phyloP scores from a whole-genome alignment of 371 early-diverging fungal species.

The Apophysomyces sp. region DNA sequence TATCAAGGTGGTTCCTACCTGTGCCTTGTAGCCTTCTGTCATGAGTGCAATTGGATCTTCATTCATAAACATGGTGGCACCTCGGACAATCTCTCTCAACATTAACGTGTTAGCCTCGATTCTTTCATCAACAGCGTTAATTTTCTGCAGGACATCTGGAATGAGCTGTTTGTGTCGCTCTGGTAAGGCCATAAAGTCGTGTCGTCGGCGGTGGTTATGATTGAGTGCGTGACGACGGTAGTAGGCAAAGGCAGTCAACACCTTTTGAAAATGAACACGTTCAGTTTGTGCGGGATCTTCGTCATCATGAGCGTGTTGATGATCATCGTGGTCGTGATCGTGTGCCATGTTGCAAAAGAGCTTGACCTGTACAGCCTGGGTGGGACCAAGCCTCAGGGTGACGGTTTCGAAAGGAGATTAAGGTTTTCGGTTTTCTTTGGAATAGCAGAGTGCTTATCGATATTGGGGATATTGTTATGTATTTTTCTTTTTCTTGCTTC shows the following conservation, averaged over 20 bases:
- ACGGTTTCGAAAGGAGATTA: not conserved
- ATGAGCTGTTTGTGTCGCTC: constrained; percentile 67
- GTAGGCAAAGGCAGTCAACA: constrained; percentile 68
- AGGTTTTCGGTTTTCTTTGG: not conserved
- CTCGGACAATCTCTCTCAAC: constrained; percentile 45
- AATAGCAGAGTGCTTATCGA: not conserved
- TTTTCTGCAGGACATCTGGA: constrained; percentile 49
- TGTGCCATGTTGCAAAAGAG: not conserved
- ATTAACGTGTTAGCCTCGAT: constrained; percentile 50
- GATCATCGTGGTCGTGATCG: not conserved
- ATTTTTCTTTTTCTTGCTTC: not conserved
- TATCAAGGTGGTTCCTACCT: not conserved
- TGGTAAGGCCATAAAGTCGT: constrained; percentile 63
- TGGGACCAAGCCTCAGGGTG: not conserved
- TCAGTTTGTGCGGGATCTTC: constrained; percentile 24
- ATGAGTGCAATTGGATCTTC: constrained; percentile 46
- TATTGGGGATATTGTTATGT: too few relatives aligned
- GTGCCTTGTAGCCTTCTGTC: constrained; percentile 31
- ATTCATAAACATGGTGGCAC: constrained; percentile 36
- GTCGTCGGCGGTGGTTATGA: constrained; percentile 70
- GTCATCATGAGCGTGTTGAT: not conserved
- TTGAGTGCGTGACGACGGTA: constrained; percentile 71
- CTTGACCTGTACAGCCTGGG: not conserved
- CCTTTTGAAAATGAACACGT: constrained; percentile 55
- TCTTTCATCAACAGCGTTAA: constrained; percentile 46